Evolutionary conservation across 495 filamentous ascomycete species (phyloP), one percentile per base, ranked within the genome.

Genomic region (Clavariopsis aquatica): DNA sequence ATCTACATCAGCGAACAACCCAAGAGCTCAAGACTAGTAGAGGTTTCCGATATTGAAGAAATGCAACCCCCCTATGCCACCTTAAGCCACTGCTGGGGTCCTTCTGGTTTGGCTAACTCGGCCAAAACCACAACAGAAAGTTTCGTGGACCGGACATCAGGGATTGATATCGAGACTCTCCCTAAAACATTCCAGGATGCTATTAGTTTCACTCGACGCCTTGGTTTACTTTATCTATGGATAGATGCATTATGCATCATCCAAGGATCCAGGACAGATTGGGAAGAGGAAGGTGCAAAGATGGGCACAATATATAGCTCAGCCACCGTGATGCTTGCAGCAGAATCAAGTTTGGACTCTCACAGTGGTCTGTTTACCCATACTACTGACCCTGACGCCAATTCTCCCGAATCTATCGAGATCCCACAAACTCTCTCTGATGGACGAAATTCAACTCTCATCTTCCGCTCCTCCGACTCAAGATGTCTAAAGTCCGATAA

Each of bases 31-130:
- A 7, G 20, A 10, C 47, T 24, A 9, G 22, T 51, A 2, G 47
- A 51, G 22, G n/a, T 23, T 2, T 51, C 47, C n/a, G 15, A 17
- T 28, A 17, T 28, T 51, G 26, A 17, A 24, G 3, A 51, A 9
- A 6, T 10, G 7, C 26, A 36, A 29, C 26, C 52, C 7, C 24
- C 8, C 5, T 54, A 54, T 22, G 12, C 26, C n/a, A 20, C 26
- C 1, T 28, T 54, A 20, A 54, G 52, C n/a, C 52, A 54, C 52
- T 54, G 52, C 19, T 31, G 52, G 52, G 52, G 52, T 15, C 5
- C 20, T 2, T 19, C n/a, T 36, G 52, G 52, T 1, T 2, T 54
- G 7, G 8, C 26, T 22, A 17, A 28, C 47, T n/a, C 4, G 20
- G 15, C 8, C 5, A 52, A 24, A 23, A 24, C 26, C 3, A 52